Conservation (phyloP, 345 rosid species). For the Heritiera fomes region DNA sequence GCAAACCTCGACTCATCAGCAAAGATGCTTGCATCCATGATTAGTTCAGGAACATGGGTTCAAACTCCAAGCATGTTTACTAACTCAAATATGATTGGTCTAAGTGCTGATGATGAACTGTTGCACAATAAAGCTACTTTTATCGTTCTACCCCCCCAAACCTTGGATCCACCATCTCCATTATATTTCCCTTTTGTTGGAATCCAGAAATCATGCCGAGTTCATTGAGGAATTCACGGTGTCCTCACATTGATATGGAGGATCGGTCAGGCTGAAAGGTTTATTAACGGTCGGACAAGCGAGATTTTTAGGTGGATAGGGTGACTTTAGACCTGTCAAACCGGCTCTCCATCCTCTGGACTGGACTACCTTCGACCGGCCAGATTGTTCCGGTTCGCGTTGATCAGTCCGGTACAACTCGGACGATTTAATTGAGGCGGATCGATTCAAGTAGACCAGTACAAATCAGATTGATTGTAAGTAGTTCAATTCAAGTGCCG, state of each 20-base stretch:
- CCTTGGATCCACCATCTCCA: conserved; percentile 44
- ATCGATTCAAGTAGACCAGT: no score
- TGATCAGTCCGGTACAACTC: no score
- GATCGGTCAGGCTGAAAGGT: conserved; percentile 8
- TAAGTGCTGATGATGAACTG: conserved; percentile 40
- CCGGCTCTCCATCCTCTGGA: no score
- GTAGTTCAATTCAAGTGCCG: no score
- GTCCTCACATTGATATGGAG: conserved; percentile 31
- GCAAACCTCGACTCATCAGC: conserved; percentile 31
- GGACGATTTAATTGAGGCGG: no score
- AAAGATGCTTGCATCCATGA: conserved; percentile 23
- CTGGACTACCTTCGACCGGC: no score
- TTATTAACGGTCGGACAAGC: no score
- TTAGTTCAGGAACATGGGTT: conserved; percentile 24
- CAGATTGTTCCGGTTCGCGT: no score
- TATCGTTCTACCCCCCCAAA: conserved; percentile 45
- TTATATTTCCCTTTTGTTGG: conserved; percentile 32
- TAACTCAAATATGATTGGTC: conserved; percentile 56
- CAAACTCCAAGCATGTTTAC: conserved; percentile 50
- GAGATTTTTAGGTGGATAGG: no score
- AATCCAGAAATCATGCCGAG: conserved; percentile 40
- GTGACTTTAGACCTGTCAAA: no score
- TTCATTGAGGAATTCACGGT: conserved; percentile 37
- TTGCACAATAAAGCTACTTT: conserved; percentile 52
- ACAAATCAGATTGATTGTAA: no score